Percentiles rank a stretch among this genome's conserved stretches.
Evolutionary conservation across 768 basidiomycete genomes (phyloP).

Genomic region (Calocybe gangraenosa): DNA sequence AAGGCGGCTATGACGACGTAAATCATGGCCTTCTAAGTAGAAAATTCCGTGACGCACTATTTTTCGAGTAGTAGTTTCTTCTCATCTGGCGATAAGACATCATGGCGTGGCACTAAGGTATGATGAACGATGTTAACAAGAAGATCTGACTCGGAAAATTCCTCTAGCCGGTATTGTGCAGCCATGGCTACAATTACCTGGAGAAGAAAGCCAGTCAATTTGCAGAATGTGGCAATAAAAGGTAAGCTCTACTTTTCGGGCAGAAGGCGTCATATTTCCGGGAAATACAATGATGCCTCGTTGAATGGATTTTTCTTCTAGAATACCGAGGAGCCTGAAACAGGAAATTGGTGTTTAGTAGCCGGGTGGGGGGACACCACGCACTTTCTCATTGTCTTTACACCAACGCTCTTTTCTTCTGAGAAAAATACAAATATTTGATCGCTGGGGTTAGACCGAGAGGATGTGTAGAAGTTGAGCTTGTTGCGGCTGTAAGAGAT

Average conservation of each 20-base stretch:
- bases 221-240: conserved; percentile 7
- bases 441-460: conserved; percentile 57
- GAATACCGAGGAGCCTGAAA: conserved; percentile 77
- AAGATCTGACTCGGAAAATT: conserved; percentile 94
- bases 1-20: conserved; percentile 62
- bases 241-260: conserved; percentile 68
- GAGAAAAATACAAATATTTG: conserved; percentile 95
- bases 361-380: conserved; percentile 22
- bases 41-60: conserved; percentile 65
- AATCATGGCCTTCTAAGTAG: conserved; percentile 8
- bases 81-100: conserved; percentile 80
- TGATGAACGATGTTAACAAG: conserved; percentile 98
- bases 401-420: conserved; percentile 93
- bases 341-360: conserved; percentile 8
- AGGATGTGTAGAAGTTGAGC: conserved; percentile 88
- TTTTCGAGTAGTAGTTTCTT: conserved; percentile 83
- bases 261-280: conserved; percentile 94
- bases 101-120: conserved; percentile 89
- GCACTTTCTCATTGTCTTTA: conserved; percentile 97
- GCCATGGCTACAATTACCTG: conserved; percentile 94
- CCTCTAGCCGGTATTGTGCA: conserved; percentile 82
- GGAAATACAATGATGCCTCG: conserved; percentile 95
- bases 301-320: conserved; percentile 89
- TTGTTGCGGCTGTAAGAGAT: conserved; percentile 63
- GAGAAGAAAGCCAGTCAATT: conserved; percentile 8